phyloP scores from a whole-genome alignment of 1,139 yeast genomes.

The Hanseniaspora sp. region DNA sequence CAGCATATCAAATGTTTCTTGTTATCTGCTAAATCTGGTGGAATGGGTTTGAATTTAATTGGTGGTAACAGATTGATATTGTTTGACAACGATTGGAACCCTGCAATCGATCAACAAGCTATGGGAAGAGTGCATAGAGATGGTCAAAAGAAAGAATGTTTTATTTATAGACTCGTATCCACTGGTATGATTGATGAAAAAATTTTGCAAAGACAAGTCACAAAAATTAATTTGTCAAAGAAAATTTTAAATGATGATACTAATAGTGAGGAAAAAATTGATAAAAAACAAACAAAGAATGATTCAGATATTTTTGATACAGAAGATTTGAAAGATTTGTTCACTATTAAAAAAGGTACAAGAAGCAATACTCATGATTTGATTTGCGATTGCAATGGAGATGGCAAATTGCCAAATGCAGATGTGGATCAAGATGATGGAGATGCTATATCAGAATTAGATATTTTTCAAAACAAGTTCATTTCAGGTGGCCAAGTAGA shows the following conservation, averaged over 20 bases:
- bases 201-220: conserved; percentile 83
- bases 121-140: conserved; percentile 94
- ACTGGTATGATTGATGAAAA: conserved; percentile 93
- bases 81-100: conserved; percentile 92
- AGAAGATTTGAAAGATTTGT: conserved; percentile 63
- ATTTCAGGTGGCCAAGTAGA: conserved; percentile 44
- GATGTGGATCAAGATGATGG: conserved; percentile 21
- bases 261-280: conserved; percentile 29
- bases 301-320: conserved; percentile 38
- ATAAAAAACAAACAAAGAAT: neutral
- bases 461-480: conserved; percentile 32
- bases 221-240: conserved; percentile 71
- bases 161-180: conserved; percentile 68
- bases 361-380: conserved; percentile 73
- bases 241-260: conserved; percentile 53
- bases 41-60: conserved; percentile 76
- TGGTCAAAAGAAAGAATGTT: conserved; percentile 74
- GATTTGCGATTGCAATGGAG: conserved; percentile 57
- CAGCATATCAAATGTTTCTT: conserved; percentile 45
- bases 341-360: conserved; percentile 45
- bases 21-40: conserved; percentile 86
- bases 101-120: conserved; percentile 84
- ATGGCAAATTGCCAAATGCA: conserved; percentile 32
- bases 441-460: conserved; percentile 20
- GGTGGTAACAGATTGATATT: conserved; percentile 82